Conservation (phyloP, 202 grass and related monocot genomes). For the Hordeum pubiflorum region DNA sequence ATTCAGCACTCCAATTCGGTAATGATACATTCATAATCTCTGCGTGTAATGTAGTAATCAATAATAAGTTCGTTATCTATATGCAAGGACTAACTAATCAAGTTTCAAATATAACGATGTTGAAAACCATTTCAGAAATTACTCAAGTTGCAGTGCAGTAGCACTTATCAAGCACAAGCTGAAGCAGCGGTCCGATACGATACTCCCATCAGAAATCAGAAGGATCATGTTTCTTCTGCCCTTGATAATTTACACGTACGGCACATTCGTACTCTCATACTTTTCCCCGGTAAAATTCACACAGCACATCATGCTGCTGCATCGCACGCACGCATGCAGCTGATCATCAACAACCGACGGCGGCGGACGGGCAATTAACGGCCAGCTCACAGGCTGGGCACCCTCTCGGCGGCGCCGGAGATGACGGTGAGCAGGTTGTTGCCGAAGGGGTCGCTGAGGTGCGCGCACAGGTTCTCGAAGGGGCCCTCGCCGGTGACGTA, state of each 20-base stretch:
- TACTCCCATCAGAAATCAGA: constrained; percentile 29
- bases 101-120: not conserved
- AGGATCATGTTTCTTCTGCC: constrained; percentile 5
- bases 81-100: not conserved
- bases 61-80: not conserved
- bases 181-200: not conserved
- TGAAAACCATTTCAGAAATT: not conserved
- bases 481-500: constrained; percentile 97
- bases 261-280: constrained; percentile 25
- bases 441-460: constrained; percentile 96
- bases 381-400: constrained; percentile 64
- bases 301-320: not conserved
- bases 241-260: constrained; percentile 40
- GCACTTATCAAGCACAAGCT: not conserved
- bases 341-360: not conserved
- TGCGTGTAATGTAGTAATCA: not conserved
- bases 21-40: not conserved
- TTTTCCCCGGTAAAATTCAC: constrained; percentile 24
- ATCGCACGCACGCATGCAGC: constrained; percentile 12
- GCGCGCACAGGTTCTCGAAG: constrained; percentile 81
- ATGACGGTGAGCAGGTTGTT: constrained; percentile 99
- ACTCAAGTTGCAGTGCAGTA: not conserved
- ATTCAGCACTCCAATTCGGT: not conserved
- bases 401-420: constrained; percentile 76
- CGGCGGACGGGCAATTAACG: not conserved